Base-by-base conservation (phyloP, 2,329 filamentous ascomycete species). In the Alternaria sp. region DNA sequence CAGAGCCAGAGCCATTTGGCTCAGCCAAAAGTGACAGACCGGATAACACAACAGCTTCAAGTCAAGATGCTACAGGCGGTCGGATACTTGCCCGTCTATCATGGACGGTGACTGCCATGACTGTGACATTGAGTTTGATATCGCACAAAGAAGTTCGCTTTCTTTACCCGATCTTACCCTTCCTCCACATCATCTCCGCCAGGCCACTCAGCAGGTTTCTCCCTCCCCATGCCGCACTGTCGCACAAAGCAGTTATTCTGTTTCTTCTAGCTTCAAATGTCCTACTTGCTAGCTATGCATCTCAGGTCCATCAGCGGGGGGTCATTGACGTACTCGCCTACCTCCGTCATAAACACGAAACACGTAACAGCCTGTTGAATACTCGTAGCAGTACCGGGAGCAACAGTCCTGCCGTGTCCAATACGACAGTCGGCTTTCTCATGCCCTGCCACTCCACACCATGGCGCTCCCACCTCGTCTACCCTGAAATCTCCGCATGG, bases 111-210 rank as follows among this genome's bases (percentile, higher is more conserved):
- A 83, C 90, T 42, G 64, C 89, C 55, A 78, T 87, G 30, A 91
- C 89, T 58, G 80, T 91, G 9, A 75, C 81, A 1, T 85, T 98
- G 34, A 96, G 92, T 1, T 74, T 91, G 47, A 91, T 98, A 67
- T 89, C 93, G 1, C 95, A 99, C 81, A 99, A 99, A 78, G 95
- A 99, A 83, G 92, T 97, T 69, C 92, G 95, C 72, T 99, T 99
- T 82, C 91, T 98, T 67, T 97, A 96, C 72, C 94, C 95, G 1
- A 85, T 99, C 18, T 85, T 98, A 2, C 94, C 95, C 1, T 85
- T 89, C n/a, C 85, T 99, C 7, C 92, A 95, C 75, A 82, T 97
- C 63, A 82, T 98, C 39, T 88, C 91, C 1, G 92, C 93, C 0
- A 86, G 88, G 0, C 84, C 88, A 3, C 79, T 92, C 16, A 82